phyloP scores from a whole-genome alignment of 805 yeast species.

The Barnettozyma sucrosica region DNA sequence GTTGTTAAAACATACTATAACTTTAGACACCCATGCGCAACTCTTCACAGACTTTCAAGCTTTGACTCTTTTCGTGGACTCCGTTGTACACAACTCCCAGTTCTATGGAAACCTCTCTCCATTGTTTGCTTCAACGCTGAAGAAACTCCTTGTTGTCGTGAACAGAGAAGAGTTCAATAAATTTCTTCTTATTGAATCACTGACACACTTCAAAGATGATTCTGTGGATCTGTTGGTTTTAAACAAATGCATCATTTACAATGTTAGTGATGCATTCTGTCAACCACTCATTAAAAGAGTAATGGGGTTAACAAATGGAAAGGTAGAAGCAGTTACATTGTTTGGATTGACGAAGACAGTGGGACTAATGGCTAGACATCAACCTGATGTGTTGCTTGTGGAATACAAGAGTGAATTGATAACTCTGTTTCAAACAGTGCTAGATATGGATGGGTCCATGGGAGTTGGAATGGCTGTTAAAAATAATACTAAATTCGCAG shows the following conservation, averaged over 20 bases:
- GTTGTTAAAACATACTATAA: conserved; percentile 15
- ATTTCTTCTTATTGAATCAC: conserved; percentile 8
- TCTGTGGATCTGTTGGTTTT: conserved; percentile 10
- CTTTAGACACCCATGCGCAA: conserved; percentile 12
- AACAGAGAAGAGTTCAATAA: conserved; percentile 7
- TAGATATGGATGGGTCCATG: not conserved
- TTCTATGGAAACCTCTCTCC: conserved; percentile 22
- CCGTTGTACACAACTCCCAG: conserved; percentile 18
- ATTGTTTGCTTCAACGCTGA: conserved; percentile 15
- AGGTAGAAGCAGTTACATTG: conserved; percentile 15
- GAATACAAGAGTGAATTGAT: conserved; percentile 10
- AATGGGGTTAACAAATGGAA: conserved; percentile 11
- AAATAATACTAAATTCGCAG: conserved; percentile 21
- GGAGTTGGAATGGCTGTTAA: conserved; percentile 17
- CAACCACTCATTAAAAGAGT: conserved; percentile 9
- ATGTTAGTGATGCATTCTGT: conserved; percentile 5
- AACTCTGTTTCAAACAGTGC: conserved; percentile 10
- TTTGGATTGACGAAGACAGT: conserved; percentile 25
- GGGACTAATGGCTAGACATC: conserved; percentile 20
- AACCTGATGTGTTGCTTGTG: conserved; percentile 10
- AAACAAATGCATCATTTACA: conserved; percentile 21
- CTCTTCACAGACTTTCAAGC: conserved; percentile 11
- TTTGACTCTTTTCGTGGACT: conserved; percentile 17
- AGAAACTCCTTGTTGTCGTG: conserved; percentile 18
- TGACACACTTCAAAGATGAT: conserved; percentile 7